Conservation (phyloP, 805 yeast genomes). For the Sugiyamaella valdiviana region DNA sequence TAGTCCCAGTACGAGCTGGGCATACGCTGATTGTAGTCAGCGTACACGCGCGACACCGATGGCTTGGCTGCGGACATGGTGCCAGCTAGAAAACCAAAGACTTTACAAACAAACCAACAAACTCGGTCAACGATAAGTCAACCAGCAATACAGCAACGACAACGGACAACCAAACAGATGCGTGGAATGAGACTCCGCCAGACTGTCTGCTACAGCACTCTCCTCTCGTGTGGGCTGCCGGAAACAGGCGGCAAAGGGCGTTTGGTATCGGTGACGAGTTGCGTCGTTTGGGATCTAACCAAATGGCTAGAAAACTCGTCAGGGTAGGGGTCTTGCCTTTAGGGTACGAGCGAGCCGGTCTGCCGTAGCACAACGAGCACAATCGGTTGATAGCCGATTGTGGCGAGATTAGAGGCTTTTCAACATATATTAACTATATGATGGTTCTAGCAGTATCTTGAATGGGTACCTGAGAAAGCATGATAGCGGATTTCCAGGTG, state of each 20-base stretch:
- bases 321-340: background rate
- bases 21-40: slow-evolving; percentile 62
- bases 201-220: background rate
- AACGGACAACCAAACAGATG: no score
- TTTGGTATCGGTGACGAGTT: background rate
- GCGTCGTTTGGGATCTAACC: background rate
- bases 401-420: no score
- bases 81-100: background rate
- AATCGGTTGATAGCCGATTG: no score
- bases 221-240: background rate
- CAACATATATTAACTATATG: no score
- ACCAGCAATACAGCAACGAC: no score
- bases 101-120: background rate
- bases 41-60: slow-evolving; percentile 58
- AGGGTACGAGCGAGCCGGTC: background rate
- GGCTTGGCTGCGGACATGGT: slow-evolving; percentile 7
- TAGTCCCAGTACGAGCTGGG: slow-evolving; percentile 75
- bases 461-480: no score
- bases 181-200: no score
- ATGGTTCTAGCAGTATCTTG: no score
- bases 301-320: background rate
- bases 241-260: background rate
- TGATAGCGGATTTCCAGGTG: no score
- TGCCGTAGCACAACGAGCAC: background rate
- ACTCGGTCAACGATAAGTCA: no score